Evolutionary conservation across 2,329 filamentous ascomycete genomes (phyloP).

Genomic region (Escovopsis sp.): DNA sequence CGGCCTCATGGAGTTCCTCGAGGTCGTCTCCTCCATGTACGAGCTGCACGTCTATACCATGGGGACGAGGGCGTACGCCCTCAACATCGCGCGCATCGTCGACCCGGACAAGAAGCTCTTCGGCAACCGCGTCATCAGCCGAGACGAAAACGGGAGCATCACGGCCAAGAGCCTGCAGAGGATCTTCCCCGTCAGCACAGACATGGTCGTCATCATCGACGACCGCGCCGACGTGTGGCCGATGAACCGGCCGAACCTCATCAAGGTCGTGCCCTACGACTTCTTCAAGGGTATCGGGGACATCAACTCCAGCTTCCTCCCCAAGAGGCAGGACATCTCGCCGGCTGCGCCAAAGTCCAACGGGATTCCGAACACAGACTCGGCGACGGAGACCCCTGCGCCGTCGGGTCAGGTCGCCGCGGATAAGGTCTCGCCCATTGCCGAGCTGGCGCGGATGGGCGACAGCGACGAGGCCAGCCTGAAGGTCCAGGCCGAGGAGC

Average conservation of each 20-base stretch:
- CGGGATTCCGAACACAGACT: conserved; percentile 6
- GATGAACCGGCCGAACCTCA: conserved; percentile 76
- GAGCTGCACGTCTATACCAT: conserved; percentile 98
- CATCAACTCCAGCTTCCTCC: conserved; percentile 95
- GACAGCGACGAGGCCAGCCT: conserved; percentile 51
- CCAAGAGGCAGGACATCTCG: conserved; percentile 51
- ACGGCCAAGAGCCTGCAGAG: conserved; percentile 80
- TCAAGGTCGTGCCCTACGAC: conserved; percentile 90
- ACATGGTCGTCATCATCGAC: conserved; percentile 99
- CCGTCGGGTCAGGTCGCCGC: background rate
- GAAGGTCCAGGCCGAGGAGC: conserved; percentile 65
- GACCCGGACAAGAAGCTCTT: conserved; percentile 84
- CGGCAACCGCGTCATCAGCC: conserved; percentile 85
- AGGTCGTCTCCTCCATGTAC: conserved; percentile 64
- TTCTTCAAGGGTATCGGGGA: conserved; percentile 98
- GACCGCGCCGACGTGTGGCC: conserved; percentile 93
- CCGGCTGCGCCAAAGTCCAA: conserved; percentile 16
- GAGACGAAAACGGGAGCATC: conserved; percentile 91
- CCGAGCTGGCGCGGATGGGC: conserved; percentile 64
- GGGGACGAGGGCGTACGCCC: conserved; percentile 92
- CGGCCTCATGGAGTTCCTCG: conserved; percentile 66
- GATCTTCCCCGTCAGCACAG: conserved; percentile 88
- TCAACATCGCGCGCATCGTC: conserved; percentile 82
- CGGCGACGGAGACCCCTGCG: too few relatives aligned
- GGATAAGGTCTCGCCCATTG: conserved; percentile 36